A percentile compares a stretch with the other conserved stretches of the same genome.
These are phyloP conservation scores for Miscanthus sacchariflorus DNA, from an alignment of 202 grass and related monocot species.

Conservation along the genomic window DNA sequence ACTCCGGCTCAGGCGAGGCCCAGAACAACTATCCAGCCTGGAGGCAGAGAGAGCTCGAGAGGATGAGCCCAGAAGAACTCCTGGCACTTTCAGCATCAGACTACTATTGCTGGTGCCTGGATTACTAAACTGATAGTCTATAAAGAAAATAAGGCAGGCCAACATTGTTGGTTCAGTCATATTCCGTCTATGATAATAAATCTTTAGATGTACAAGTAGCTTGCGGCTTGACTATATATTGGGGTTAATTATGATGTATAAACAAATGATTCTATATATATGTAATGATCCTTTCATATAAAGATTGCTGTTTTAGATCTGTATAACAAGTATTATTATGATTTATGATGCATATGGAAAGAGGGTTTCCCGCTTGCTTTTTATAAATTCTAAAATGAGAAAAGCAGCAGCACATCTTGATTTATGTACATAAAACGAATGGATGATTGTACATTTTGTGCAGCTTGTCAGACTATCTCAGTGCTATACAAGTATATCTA, in stretches of 20 bases:
- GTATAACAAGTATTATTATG: constrained; percentile 28
- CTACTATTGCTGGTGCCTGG: constrained; percentile 95
- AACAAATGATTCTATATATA: not conserved
- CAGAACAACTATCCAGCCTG: constrained; percentile 70
- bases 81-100: constrained; percentile 78
- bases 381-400: constrained; percentile 15
- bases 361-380: not conserved
- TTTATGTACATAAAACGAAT: constrained; percentile 18
- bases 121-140: constrained; percentile 51
- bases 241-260: constrained; percentile 32
- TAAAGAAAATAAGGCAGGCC: constrained; percentile 45
- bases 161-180: constrained; percentile 32
- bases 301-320: constrained; percentile 33
- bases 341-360: constrained; percentile 28
- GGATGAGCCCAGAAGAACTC: constrained; percentile 85
- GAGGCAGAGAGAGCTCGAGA: constrained; percentile 86
- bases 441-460: constrained; percentile 24
- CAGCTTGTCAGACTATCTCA: constrained; percentile 35
- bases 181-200: constrained; percentile 31
- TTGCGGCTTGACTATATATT: constrained; percentile 36
- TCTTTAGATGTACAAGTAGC: constrained; percentile 44
- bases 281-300: constrained; percentile 33
- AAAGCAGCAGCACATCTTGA: constrained; percentile 7
- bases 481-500: constrained; percentile 35
- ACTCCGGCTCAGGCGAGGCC: constrained; percentile 60